Evolutionary conservation across 495 filamentous ascomycete species (phyloP).

Genomic region (Penicillium lividum): DNA sequence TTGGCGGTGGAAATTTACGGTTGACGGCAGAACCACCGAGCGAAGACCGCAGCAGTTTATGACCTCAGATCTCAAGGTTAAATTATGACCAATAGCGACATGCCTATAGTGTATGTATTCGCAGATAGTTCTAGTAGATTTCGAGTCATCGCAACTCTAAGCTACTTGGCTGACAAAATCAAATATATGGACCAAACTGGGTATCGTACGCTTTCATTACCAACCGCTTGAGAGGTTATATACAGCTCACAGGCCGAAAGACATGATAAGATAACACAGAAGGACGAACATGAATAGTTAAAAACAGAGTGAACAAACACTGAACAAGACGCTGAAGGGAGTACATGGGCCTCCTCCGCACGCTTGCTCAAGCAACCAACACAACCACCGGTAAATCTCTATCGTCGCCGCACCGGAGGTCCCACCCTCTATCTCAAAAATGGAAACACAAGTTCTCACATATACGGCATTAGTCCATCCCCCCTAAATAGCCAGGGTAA

Average conservation of each 20-base stretch:
- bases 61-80: neutral
- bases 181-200: slow-evolving; percentile 18
- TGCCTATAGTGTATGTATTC: neutral
- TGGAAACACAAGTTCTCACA: slow-evolving; percentile 16
- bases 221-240: slow-evolving; percentile 46
- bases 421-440: slow-evolving; percentile 23
- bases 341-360: slow-evolving; percentile 16
- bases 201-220: slow-evolving; percentile 49
- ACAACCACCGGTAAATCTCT: slow-evolving; percentile 20
- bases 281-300: slow-evolving; percentile 24
- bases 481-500: slow-evolving; percentile 9
- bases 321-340: slow-evolving; percentile 19
- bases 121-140: neutral
- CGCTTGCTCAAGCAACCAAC: slow-evolving; percentile 10
- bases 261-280: slow-evolving; percentile 40
- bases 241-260: slow-evolving; percentile 44
- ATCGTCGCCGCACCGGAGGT: slow-evolving; percentile 13
- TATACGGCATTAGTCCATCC: slow-evolving; percentile 17
- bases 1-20: slow-evolving; percentile 41
- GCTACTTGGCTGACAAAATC: neutral
- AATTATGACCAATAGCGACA: neutral
- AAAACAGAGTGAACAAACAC: slow-evolving; percentile 17
- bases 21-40: slow-evolving; percentile 26
- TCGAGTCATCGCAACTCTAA: neutral
- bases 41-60: slow-evolving; percentile 21